Evolutionary conservation across 2,329 filamentous ascomycete genomes (phyloP), one percentile per base, ranked within the genome.

Genomic region (Calonectria hawksworthii): DNA sequence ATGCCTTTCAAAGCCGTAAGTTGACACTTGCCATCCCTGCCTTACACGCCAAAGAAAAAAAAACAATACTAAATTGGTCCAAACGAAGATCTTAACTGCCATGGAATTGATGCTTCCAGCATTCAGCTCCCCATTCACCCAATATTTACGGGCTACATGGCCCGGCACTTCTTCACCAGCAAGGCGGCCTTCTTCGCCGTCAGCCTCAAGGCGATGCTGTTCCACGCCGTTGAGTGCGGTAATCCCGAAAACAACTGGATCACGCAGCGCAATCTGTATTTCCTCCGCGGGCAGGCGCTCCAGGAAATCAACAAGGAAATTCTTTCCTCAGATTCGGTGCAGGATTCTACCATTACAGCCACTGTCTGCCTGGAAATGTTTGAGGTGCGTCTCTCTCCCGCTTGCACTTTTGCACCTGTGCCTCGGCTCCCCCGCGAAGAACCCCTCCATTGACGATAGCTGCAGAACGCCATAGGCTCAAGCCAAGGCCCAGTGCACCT

Each of bases 401-500:
- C 51, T n/a, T 47, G 1, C 44, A 23, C 9, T n/a, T 34, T 18
- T 2, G 6, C 34, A 41, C 23, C 7, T 26, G 34, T 63, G 56
- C 56, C 56, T 63, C 56, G 56, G 56, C 56, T 50, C 36, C 47
- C 66, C 64, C 54, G 23, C 59, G 16, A 63, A 63, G 23, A 38
- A 61, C 47, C 41, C 28, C 52, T 47, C 51, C 51, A 68, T 44
- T 70, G 41, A 51, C 52, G 30, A 38, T 34, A n/a, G 18, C 30
- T 51, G 41, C 41, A 70, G 68, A 70, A 70, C 28, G 68, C 68
- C 28, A 63, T 59, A 61, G 59, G 68, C 41, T 63, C 54, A 23
- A 70, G 68, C 28, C 68, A 70, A 36, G 68, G 68, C 23, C 68
- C 68, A 52, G 68, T 70, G 5, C 68, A 70, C 34, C 68, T 70